Evolutionary conservation across 257 asterid genomes (phyloP), one percentile per base, ranked within the genome.

Genomic region (Rhazya stricta): DNA sequence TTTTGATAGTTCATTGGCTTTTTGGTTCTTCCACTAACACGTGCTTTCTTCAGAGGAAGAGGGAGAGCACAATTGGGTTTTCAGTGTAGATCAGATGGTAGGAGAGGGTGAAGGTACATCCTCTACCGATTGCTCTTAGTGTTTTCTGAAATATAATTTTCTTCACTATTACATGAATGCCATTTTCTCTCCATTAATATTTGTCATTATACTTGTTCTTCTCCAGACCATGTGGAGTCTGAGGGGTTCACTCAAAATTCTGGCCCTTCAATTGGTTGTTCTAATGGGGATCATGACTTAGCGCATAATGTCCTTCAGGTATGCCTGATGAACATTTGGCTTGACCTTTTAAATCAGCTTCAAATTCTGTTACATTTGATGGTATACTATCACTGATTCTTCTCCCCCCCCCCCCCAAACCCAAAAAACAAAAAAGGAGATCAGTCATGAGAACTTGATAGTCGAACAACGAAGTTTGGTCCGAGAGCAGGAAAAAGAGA

Each of bases 41-140:
- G 56, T 83, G 78, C 74, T 79, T 75, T 76, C 61, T 61, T 42
- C 69, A 80, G 97, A 84, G 84, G 91, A 90, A 50, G 89, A 84
- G 67, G 88, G 39, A 79, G 97, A 81, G 71, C 91, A 92, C 73
- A 87, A 89, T 74, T 92, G 99, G 97, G 63, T 87, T 76, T 94
- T 92, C 83, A 87, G 96, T 83, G 97, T 86, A 69, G 97, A 88
- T 79, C 96, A 92, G 78, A 80, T 94, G 56, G 96, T 80, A 72
- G 72, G 68, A 73, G 82, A 83, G 53, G 85, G 53, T 78, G 73
- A 75, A 74, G 97, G 95, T 91, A 77, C 71, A 43, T 27, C 56
- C 56, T 56, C 63, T 16, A 46, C 75, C 5, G 12, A 7, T 32
- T 54, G 9, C 23, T 37, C 30, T 39, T 73, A 27, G 36, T 74